A percentile compares a stretch with the other conserved stretches of the same genome.
Conservation (phyloP, 495 filamentous ascomycete genomes). For the Hyaloscypha variabilis region DNA sequence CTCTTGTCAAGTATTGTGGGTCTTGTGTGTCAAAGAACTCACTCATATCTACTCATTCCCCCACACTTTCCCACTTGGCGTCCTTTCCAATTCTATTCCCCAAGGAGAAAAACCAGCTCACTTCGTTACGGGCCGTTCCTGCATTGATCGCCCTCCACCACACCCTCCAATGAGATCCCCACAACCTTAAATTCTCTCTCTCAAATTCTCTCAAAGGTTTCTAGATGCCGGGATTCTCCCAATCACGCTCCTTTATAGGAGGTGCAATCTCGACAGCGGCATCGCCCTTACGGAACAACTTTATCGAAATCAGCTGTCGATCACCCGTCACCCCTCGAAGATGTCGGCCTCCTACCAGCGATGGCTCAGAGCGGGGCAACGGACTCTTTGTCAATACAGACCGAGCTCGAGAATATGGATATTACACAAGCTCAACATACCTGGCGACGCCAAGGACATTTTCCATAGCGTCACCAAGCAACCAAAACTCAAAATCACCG, state of each 20-base stretch:
- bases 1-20: constrained; percentile 6
- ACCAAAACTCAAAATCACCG: constrained; percentile 3
- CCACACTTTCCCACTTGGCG: constrained; percentile 19
- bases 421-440: constrained; percentile 22
- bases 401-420: constrained; percentile 12
- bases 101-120: constrained; percentile 16
- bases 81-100: constrained; percentile 3
- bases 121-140: constrained; percentile 6
- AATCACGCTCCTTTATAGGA: constrained; percentile 24
- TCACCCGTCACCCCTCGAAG: constrained; percentile 31
- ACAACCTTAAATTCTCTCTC: background rate
- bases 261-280: constrained; percentile 37
- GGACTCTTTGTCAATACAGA: constrained; percentile 19
- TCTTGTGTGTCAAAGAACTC: constrained; percentile 28
- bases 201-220: constrained; percentile 10
- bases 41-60: constrained; percentile 30
- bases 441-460: constrained; percentile 23
- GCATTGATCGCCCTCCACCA: background rate
- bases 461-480: constrained; percentile 14
- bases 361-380: constrained; percentile 1
- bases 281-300: constrained; percentile 32
- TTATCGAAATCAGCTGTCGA: constrained; percentile 33
- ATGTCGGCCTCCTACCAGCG: constrained; percentile 2
- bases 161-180: constrained; percentile 12
- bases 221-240: constrained; percentile 24